Conservation (phyloP, 2,329 filamentous ascomycete species). For the Aspergillus persii region DNA sequence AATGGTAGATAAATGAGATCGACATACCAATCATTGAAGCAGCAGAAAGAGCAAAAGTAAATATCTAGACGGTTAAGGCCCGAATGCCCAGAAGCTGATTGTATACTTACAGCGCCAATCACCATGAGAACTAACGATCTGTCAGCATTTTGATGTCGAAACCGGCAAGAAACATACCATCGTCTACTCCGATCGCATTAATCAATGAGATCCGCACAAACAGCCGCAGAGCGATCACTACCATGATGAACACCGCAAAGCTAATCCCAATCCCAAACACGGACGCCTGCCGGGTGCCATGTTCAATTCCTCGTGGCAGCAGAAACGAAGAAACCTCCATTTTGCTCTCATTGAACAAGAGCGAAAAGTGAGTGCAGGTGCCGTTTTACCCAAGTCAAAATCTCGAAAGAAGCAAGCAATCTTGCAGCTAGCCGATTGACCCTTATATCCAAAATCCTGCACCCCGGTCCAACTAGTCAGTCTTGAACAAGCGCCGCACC, state of each 20-base stretch:
- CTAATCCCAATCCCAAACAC: not conserved
- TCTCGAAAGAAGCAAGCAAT: not conserved
- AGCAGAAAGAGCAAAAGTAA: not conserved
- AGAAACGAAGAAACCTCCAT: not conserved
- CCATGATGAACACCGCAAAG: not conserved
- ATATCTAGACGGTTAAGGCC: not conserved
- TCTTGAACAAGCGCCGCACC: not conserved
- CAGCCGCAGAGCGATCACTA: not conserved
- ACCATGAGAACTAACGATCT: not conserved
- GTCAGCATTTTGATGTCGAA: not conserved
- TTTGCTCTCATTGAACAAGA: not conserved
- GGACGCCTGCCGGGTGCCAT: not conserved
- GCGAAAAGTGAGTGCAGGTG: not conserved
- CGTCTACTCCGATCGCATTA: not conserved
- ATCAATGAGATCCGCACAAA: not conserved
- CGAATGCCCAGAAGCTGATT: not conserved
- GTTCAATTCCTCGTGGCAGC: not conserved
- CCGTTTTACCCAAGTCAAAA: not conserved
- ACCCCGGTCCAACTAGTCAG: not conserved
- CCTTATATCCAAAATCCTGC: not conserved
- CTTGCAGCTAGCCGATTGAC: not conserved
- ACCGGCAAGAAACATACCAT: not conserved
- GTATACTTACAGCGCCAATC: not conserved
- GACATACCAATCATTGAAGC: not conserved
- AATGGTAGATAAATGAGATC: not conserved